These are phyloP conservation scores for Cairneyella variabilis DNA, from an alignment of 495 filamentous ascomycete species.

Conservation along the genomic window DNA sequence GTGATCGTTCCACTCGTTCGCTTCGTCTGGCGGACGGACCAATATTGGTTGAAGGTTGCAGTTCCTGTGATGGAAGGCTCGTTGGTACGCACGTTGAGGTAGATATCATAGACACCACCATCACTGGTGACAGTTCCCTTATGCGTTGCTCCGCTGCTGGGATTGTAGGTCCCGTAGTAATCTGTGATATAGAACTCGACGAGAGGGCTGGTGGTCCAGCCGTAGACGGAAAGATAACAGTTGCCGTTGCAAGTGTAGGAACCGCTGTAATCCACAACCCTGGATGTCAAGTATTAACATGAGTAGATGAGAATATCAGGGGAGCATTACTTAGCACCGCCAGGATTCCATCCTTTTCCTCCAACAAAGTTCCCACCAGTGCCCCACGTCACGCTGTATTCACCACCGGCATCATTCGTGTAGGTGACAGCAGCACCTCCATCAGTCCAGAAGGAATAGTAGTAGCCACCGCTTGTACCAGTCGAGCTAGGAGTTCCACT, in stretches of 20 bases:
- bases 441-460: conserved; percentile 66
- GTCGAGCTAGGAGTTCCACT: not conserved
- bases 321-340: conserved; percentile 30
- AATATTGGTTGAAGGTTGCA: conserved; percentile 54
- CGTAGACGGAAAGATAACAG: conserved; percentile 55
- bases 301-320: not conserved
- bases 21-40: conserved; percentile 46
- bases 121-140: conserved; percentile 55
- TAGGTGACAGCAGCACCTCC: conserved; percentile 53
- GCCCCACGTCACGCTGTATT: conserved; percentile 56
- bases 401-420: conserved; percentile 53
- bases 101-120: conserved; percentile 63
- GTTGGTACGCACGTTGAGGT: conserved; percentile 53
- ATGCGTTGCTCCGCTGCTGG: conserved; percentile 40
- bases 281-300: not conserved
- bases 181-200: conserved; percentile 62
- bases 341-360: conserved; percentile 39
- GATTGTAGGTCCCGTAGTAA: conserved; percentile 52
- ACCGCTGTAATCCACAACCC: conserved; percentile 38
- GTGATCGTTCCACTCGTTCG: conserved; percentile 35
- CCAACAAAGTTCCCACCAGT: conserved; percentile 61
- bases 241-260: conserved; percentile 46
- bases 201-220: conserved; percentile 54
- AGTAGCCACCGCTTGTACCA: conserved; percentile 40
- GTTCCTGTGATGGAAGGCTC: conserved; percentile 55